A percentile compares a stretch with the other conserved stretches of the same genome.
phyloP scores from a whole-genome alignment of 768 basidiomycete species.

The Peribolospora baueri region DNA sequence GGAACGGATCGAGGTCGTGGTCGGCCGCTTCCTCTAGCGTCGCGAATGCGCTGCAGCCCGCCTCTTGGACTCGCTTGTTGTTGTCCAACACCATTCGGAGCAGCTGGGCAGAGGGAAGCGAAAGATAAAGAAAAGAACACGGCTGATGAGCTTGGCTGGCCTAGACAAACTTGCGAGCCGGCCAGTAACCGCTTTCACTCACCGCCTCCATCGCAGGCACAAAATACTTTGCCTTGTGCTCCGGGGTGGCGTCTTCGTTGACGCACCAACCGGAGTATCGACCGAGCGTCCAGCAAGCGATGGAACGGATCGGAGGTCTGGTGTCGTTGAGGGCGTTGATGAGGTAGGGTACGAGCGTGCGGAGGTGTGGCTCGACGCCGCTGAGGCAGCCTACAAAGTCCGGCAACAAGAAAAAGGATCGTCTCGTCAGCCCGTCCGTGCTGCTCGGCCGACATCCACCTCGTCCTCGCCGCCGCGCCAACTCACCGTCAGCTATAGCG shows the following conservation, averaged over 20 bases:
- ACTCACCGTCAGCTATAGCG: constrained; percentile 88
- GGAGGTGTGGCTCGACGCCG: constrained; percentile 76
- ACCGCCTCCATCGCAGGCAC: constrained; percentile 98
- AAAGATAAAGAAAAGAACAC: neutral
- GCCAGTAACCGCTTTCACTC: constrained; percentile 14
- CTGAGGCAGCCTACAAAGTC: constrained; percentile 62
- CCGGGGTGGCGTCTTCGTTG: constrained; percentile 34
- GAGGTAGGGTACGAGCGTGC: constrained; percentile 77
- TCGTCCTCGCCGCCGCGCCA: neutral
- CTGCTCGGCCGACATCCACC: too few species aligned
- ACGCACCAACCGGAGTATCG: constrained; percentile 93
- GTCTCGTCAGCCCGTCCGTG: neutral
- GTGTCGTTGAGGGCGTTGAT: constrained; percentile 71
- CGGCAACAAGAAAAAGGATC: neutral
- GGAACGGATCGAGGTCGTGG: constrained; percentile 61
- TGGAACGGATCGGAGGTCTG: constrained; percentile 92
- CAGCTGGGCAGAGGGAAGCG: constrained; percentile 37
- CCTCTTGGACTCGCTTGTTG: constrained; percentile 97
- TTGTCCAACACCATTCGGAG: constrained; percentile 92
- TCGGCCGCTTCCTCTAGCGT: constrained; percentile 97
- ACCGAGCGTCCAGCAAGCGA: constrained; percentile 98
- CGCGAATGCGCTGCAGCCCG: constrained; percentile 94
- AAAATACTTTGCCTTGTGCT: constrained; percentile 73
- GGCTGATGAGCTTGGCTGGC: neutral
- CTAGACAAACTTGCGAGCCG: neutral